These are phyloP conservation scores for Cladosporium sp. DNA, from an alignment of 2,329 filamentous ascomycete genomes.

Conservation along the genomic window DNA sequence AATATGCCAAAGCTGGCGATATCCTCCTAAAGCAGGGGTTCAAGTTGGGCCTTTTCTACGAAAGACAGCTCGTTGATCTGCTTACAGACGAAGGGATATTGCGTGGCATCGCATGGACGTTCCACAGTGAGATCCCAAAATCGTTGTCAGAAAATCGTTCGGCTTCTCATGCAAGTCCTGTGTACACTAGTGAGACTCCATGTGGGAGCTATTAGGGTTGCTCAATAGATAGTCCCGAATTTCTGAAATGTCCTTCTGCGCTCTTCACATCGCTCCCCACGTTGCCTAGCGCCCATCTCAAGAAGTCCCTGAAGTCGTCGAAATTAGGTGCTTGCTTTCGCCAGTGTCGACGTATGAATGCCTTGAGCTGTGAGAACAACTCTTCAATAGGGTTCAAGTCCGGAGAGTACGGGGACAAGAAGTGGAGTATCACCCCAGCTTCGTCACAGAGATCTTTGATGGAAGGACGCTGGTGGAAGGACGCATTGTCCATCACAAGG, in stretches of 20 bases:
- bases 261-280: slow-evolving; percentile 1
- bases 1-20: slow-evolving; percentile 13
- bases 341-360: slow-evolving; percentile 22
- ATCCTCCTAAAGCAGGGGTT: slow-evolving; percentile 10
- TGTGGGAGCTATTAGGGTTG: background rate
- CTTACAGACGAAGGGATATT: slow-evolving; percentile 1
- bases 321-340: slow-evolving; percentile 8
- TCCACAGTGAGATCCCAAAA: slow-evolving; percentile 7
- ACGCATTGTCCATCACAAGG: background rate
- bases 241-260: slow-evolving; percentile 16
- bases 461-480: background rate
- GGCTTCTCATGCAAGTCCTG: background rate
- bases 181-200: slow-evolving; percentile 7
- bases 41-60: slow-evolving; percentile 6
- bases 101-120: slow-evolving; percentile 9
- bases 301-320: slow-evolving; percentile 17
- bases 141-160: slow-evolving; percentile 6
- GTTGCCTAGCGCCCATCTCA: slow-evolving; percentile 13
- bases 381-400: slow-evolving; percentile 23
- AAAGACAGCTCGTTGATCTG: slow-evolving; percentile 5
- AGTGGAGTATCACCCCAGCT: slow-evolving; percentile 18
- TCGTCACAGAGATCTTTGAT: slow-evolving; percentile 18
- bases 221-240: slow-evolving; percentile 16
- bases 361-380: slow-evolving; percentile 30
- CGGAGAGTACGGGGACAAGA: slow-evolving; percentile 10